Evolutionary conservation across 78 protist species (phyloP).

Genomic region (Dictyostelium purpureum): DNA sequence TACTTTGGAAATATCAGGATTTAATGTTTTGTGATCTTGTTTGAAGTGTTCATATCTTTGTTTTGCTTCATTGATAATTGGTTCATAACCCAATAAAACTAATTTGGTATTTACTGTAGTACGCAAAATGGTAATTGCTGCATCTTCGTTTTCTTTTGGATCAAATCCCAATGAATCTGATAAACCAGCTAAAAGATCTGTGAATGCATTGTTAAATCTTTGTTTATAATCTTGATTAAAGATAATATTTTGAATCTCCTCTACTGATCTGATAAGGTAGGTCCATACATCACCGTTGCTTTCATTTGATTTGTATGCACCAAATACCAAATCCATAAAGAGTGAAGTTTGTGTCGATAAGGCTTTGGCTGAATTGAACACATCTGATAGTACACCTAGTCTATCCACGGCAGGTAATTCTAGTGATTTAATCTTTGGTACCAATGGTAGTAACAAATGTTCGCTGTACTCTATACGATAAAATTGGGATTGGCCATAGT

Average conservation of each 20-base stretch:
- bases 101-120: background rate
- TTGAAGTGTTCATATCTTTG: conserved; percentile 17
- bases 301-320: conserved; percentile 6
- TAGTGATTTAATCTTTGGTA: conserved; percentile 36
- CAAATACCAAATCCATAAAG: conserved; percentile 64
- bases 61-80: background rate
- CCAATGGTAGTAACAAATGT: background rate
- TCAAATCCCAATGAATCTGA: background rate
- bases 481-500: conserved; percentile 87
- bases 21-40: background rate
- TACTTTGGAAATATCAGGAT: background rate
- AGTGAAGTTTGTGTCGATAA: background rate
- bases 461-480: conserved; percentile 84
- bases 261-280: background rate
- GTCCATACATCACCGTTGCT: background rate
- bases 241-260: background rate
- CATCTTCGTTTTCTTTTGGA: background rate
- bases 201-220: background rate
- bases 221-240: background rate
- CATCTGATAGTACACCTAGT: conserved; percentile 7
- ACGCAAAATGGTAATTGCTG: background rate
- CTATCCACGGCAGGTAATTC: conserved; percentile 27
- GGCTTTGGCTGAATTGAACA: background rate
- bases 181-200: background rate
- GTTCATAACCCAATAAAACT: conserved; percentile 1